These are phyloP conservation scores for Fusarium sp. DNA, from an alignment of 2,329 filamentous ascomycete genomes.

Conservation along the genomic window DNA sequence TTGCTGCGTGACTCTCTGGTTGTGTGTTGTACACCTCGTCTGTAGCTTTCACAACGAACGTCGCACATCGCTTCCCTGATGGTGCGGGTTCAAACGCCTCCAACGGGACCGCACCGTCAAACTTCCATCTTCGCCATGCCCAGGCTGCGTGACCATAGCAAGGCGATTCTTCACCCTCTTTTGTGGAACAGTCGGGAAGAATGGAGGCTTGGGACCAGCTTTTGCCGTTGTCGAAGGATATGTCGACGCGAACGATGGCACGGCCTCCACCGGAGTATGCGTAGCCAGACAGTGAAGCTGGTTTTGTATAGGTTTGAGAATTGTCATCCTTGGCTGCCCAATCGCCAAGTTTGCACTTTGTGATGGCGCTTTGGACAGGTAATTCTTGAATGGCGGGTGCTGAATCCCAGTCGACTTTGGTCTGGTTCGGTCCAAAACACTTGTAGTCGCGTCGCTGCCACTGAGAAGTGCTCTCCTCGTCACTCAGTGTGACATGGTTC, in stretches of 20 bases:
- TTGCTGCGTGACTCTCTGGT: constrained; percentile 67
- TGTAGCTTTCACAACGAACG: constrained; percentile 71
- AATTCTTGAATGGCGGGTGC: constrained; percentile 75
- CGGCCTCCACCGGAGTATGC: constrained; percentile 75
- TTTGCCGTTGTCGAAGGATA: constrained; percentile 70
- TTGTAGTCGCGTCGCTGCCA: constrained; percentile 77
- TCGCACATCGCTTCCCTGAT: constrained; percentile 53
- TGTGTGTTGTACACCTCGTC: constrained; percentile 75
- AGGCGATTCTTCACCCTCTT: constrained; percentile 41
- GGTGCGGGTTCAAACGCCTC: constrained; percentile 35
- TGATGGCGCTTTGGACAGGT: constrained; percentile 75
- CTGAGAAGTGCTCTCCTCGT: constrained; percentile 72
- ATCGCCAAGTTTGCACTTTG: constrained; percentile 57
- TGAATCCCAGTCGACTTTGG: constrained; percentile 68
- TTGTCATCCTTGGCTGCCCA: constrained; percentile 36
- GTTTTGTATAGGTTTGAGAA: constrained; percentile 11
- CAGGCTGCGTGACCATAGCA: constrained; percentile 62
- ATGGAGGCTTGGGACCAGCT: constrained; percentile 73
- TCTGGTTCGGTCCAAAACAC: constrained; percentile 72
- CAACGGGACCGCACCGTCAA: constrained; percentile 58
- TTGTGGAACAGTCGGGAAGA: constrained; percentile 58
- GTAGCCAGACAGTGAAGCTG: constrained; percentile 66
- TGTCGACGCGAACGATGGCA: constrained; percentile 73
- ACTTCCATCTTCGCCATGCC: constrained; percentile 74
- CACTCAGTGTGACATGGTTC: constrained; percentile 69